Evolutionary conservation across 768 basidiomycete species (phyloP), one percentile per base, ranked within the genome.

Genomic region (Naganishia randhawae): DNA sequence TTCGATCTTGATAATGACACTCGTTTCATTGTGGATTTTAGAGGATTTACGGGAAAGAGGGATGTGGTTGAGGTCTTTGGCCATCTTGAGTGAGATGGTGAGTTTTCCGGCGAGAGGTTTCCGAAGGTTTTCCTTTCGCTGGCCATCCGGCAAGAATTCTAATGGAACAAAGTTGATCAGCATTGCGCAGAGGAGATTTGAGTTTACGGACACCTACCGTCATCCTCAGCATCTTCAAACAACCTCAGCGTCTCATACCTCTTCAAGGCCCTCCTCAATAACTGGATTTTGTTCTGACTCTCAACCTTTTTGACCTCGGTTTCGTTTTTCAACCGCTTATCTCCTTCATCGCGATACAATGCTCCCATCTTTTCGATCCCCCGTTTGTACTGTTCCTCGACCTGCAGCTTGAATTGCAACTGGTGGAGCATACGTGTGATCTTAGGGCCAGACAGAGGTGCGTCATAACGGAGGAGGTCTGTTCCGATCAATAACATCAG

Each of bases 321-420:
- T 78, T 98, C 95, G 14, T 86, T 87, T 75, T 90, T 86, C 50
- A 93, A 89, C 79, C 91, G 92, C 85, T 95, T 95, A 83, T 99
- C 96, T 64, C 94, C 95, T 75, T 99, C 96, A 6, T 89, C 91
- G 75, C 92, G 88, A 79, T 97, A 97, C 35, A 97, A 84, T 81
- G 90, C 94, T 41, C 89, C 90, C 96, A 99, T 99, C 83, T 97
- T 97, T 82, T 98, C 94, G 71, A 97, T 96, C 48, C 96, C 96
- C 78, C 88, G 86, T 84, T 94, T 95, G 84, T 97, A 97, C 82
- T 98, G 93, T 82, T 89, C 86, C 81, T 99, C 96, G 71, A 99
- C 92, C 80, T 95, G 91, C 65, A 97, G 87, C 82, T 99, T 99
- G 86, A 97, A 99, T 81, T 98, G 94, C 70, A 99, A 88, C 81